Percentiles rank a stretch among this genome's conserved stretches.
Evolutionary conservation across 2,329 filamentous ascomycete species (phyloP).

Genomic region (Neophaeococcomyces aloes): DNA sequence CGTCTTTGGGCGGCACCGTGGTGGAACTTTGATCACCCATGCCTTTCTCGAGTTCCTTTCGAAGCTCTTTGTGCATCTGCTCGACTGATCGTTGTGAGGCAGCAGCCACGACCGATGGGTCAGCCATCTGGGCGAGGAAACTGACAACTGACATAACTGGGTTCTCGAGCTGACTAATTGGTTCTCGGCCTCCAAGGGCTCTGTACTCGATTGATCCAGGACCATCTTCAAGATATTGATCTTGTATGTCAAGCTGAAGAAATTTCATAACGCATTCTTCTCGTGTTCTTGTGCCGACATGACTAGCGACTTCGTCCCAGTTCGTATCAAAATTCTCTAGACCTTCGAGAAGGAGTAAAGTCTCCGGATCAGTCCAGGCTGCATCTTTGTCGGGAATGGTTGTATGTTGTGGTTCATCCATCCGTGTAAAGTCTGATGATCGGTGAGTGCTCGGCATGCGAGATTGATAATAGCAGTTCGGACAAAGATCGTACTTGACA

Average conservation of each 20-base stretch:
- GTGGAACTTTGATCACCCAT: conserved; percentile 25
- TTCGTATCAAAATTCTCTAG: conserved; percentile 91
- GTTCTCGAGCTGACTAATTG: conserved; percentile 87
- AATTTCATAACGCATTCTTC: conserved; percentile 98
- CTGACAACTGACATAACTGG: conserved; percentile 93
- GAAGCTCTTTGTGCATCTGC: conserved; percentile 69
- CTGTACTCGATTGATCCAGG: conserved; percentile 55
- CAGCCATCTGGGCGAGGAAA: conserved; percentile 83
- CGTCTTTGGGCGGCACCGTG: neutral
- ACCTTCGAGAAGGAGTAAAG: conserved; percentile 78
- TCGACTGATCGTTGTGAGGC: conserved; percentile 81
- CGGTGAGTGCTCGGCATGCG: conserved; percentile 71
- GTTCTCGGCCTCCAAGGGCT: conserved; percentile 65
- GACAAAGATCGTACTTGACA: conserved; percentile 77
- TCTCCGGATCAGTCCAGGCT: conserved; percentile 83
- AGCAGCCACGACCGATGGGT: conserved; percentile 79
- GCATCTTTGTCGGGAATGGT: conserved; percentile 70
- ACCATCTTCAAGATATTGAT: conserved; percentile 85
- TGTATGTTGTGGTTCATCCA: conserved; percentile 78
- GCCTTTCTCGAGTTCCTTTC: conserved; percentile 62
- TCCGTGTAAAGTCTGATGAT: conserved; percentile 71
- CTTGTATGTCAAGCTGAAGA: conserved; percentile 90
- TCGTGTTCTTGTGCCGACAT: conserved; percentile 80
- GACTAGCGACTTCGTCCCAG: conserved; percentile 85
- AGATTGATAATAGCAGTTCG: conserved; percentile 77